Conservation (phyloP, 2,329 filamentous ascomycete genomes). For the Emergomyces orientalis region DNA sequence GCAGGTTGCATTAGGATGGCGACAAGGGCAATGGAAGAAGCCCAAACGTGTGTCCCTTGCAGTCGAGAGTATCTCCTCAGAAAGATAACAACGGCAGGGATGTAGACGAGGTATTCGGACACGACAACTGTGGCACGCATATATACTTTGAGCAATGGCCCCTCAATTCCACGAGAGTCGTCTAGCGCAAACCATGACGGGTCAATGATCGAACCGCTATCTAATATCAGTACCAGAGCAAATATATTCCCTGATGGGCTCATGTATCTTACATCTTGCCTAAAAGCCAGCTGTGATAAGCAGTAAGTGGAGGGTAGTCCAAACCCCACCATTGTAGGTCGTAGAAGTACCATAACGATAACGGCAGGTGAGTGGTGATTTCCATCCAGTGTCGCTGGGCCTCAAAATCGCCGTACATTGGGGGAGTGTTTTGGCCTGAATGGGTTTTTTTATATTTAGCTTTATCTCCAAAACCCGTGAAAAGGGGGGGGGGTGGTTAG, state of each 20-base stretch:
- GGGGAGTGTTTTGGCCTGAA: slow-evolving; percentile 65
- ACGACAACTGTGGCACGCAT: slow-evolving; percentile 89
- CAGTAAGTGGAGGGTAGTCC: slow-evolving; percentile 94
- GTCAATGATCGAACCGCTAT: slow-evolving; percentile 62
- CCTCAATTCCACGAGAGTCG: slow-evolving; percentile 70
- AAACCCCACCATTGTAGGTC: slow-evolving; percentile 96
- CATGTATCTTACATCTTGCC: slow-evolving; percentile 58
- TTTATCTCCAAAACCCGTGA: not conserved
- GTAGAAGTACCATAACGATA: slow-evolving; percentile 96
- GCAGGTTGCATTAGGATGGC: slow-evolving; percentile 88
- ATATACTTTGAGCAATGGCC: slow-evolving; percentile 74
- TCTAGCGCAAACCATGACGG: slow-evolving; percentile 81
- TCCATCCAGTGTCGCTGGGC: slow-evolving; percentile 99
- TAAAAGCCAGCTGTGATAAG: slow-evolving; percentile 95
- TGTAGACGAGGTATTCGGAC: slow-evolving; percentile 82
- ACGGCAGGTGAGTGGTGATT: slow-evolving; percentile 75
- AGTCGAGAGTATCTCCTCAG: slow-evolving; percentile 69
- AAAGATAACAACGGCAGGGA: slow-evolving; percentile 79
- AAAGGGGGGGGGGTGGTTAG: not conserved
- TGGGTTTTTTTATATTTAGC: slow-evolving; percentile 9
- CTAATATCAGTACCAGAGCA: not conserved
- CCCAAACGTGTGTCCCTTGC: slow-evolving; percentile 70
- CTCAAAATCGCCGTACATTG: slow-evolving; percentile 95
- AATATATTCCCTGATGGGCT: slow-evolving; percentile 9
- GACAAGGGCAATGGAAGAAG: slow-evolving; percentile 71